Conservation (phyloP, 1,139 yeast species). For the Suhomyces bribrorum region DNA sequence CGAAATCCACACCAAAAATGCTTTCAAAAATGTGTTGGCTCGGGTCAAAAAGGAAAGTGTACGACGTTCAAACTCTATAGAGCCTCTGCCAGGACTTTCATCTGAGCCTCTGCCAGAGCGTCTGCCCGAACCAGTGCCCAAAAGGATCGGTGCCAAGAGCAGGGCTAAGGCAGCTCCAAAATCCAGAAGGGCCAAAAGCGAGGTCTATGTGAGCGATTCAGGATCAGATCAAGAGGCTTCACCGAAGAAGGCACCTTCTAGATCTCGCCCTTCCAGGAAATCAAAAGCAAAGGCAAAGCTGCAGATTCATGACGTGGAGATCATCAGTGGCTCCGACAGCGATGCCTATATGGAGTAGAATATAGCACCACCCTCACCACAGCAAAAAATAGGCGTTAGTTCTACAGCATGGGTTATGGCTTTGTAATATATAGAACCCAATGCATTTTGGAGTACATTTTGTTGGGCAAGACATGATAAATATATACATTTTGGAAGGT, state of each 20-base stretch:
- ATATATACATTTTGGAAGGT: background rate
- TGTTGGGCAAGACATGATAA: background rate
- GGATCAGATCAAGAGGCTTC: slow-evolving; percentile 7
- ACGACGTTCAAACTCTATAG: slow-evolving; percentile 1
- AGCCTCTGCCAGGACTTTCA: background rate
- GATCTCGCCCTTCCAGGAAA: slow-evolving; percentile 5
- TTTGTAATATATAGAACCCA: no score
- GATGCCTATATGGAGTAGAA: slow-evolving; percentile 7
- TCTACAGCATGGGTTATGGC: background rate
- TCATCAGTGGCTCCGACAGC: slow-evolving; percentile 10
- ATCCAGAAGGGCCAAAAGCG: slow-evolving; percentile 1
- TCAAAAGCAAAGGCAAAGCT: slow-evolving; percentile 10
- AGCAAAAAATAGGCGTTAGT: no score
- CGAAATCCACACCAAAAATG: slow-evolving; percentile 28
- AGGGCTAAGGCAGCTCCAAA: background rate
- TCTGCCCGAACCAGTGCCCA: background rate
- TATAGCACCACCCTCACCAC: no score
- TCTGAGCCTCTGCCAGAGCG: background rate
- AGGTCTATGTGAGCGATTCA: slow-evolving; percentile 2
- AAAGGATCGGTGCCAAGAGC: slow-evolving; percentile 5
- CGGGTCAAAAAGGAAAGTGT: slow-evolving; percentile 25
- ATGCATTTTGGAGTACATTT: no score
- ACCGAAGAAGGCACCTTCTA: slow-evolving; percentile 1
- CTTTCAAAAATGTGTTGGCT: slow-evolving; percentile 31
- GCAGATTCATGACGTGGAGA: slow-evolving; percentile 11